Conservation (phyloP, 805 yeast species). For the Kluyveromyces nonfermentans region DNA sequence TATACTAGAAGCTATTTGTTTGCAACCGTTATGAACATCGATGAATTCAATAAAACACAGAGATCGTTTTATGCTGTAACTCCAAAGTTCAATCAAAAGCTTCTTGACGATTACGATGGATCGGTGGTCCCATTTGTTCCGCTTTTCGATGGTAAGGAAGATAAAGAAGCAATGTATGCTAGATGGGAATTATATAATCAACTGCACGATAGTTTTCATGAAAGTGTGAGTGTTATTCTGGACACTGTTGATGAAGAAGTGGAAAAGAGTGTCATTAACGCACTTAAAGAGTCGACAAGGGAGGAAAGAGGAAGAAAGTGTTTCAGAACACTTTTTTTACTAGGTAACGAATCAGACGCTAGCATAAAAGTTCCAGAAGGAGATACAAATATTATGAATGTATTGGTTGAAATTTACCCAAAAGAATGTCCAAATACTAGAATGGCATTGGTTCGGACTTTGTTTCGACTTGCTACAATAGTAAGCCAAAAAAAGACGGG, state of each 20-base stretch:
- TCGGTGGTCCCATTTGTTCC: conserved; percentile 33
- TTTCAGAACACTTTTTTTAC: conserved; percentile 27
- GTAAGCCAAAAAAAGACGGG: conserved; percentile 5
- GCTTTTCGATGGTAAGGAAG: conserved; percentile 37
- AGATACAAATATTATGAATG: conserved; percentile 13
- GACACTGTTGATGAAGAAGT: conserved; percentile 29
- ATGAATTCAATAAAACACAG: conserved; percentile 27
- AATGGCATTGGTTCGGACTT: conserved; percentile 28
- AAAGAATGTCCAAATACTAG: conserved; percentile 32
- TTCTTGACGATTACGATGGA: neutral
- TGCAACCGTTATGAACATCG: conserved; percentile 15
- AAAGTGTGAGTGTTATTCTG: conserved; percentile 22
- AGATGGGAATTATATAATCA: conserved; percentile 36
- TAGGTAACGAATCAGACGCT: conserved; percentile 37
- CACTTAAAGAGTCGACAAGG: neutral
- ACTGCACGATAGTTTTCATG: conserved; percentile 25
- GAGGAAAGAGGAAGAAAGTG: neutral
- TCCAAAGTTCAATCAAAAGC: conserved; percentile 14
- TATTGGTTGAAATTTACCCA: conserved; percentile 29
- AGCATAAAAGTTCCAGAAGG: conserved; percentile 28
- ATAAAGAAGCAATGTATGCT: conserved; percentile 27
- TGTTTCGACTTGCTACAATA: conserved; percentile 23
- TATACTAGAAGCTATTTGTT: no score
- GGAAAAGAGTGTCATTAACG: conserved; percentile 25
- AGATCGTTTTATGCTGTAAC: conserved; percentile 19